phyloP scores from a whole-genome alignment of 768 basidiomycete genomes.

The Tulasnella sp. region DNA sequence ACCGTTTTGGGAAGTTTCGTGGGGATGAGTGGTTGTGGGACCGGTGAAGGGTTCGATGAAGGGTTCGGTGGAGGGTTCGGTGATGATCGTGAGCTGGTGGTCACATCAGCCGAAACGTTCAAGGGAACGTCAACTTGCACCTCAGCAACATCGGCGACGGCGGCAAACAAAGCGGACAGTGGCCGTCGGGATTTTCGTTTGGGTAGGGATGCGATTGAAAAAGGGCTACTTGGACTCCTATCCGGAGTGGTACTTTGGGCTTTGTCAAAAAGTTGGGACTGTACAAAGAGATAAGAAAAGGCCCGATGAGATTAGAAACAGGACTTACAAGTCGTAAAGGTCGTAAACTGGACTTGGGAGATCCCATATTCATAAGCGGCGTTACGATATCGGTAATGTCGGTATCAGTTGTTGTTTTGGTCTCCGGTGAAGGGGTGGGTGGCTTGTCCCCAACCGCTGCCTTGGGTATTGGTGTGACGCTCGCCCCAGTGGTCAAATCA shows the following conservation, averaged over 20 bases:
- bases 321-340: conserved; percentile 8
- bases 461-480: too few species aligned
- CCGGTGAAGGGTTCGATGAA: too few species aligned
- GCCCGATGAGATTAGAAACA: background rate
- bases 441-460: background rate
- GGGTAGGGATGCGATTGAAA: background rate
- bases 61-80: too few species aligned
- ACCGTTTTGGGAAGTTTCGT: too few species aligned
- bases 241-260: background rate
- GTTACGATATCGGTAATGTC: background rate
- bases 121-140: too few species aligned
- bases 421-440: background rate
- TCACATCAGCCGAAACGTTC: too few species aligned
- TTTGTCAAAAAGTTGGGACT: conserved; percentile 8
- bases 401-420: background rate
- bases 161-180: background rate
- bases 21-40: too few species aligned
- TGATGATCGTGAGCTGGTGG: too few species aligned
- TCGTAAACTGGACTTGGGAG: conserved; percentile 1
- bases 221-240: background rate
- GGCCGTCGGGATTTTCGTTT: background rate
- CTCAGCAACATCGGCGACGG: background rate
- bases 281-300: background rate
- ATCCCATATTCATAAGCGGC: background rate
- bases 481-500: too few species aligned